These are phyloP conservation scores for Mytilinidion resinicola DNA, from an alignment of 495 filamentous ascomycete genomes.

Conservation along the genomic window DNA sequence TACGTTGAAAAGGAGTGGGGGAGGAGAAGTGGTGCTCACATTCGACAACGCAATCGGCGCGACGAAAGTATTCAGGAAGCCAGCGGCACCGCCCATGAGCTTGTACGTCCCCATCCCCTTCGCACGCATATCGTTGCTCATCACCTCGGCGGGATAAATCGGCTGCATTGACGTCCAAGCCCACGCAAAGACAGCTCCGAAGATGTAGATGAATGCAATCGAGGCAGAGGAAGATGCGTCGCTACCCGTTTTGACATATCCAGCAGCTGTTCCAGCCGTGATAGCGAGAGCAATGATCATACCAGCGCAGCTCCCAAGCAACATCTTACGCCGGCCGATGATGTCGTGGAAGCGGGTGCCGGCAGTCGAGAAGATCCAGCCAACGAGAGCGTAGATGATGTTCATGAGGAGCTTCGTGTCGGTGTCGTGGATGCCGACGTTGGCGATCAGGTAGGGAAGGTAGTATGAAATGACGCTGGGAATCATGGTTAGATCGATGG, in stretches of 20 bases:
- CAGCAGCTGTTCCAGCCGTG: constrained; percentile 23
- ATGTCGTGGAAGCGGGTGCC: constrained; percentile 26
- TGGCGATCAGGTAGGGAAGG: constrained; percentile 17
- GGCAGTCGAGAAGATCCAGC: constrained; percentile 21
- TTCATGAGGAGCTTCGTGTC: constrained; percentile 23
- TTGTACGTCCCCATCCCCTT: constrained; percentile 27
- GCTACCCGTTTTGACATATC: constrained; percentile 20
- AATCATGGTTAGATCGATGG: too few species aligned
- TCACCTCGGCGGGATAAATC: constrained; percentile 25
- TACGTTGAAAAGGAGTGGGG: too few species aligned
- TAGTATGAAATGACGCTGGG: constrained; percentile 18
- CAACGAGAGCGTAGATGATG: constrained; percentile 24
- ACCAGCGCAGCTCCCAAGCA: constrained; percentile 17
- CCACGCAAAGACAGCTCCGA: constrained; percentile 18
- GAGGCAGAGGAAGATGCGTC: constrained; percentile 5
- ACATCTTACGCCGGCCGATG: constrained; percentile 27
- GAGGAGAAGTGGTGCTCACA: not conserved
- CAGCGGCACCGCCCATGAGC: constrained; percentile 19
- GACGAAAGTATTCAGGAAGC: constrained; percentile 19
- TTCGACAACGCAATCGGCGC: constrained; percentile 13
- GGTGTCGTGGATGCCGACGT: constrained; percentile 12
- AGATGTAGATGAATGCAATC: constrained; percentile 19
- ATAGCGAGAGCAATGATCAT: constrained; percentile 16
- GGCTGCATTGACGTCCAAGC: constrained; percentile 14
- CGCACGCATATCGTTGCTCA: constrained; percentile 23